Percentiles rank a stretch among this genome's conserved stretches.
Conservation (phyloP, 768 basidiomycete genomes). For the Crassisporium funariophilum region DNA sequence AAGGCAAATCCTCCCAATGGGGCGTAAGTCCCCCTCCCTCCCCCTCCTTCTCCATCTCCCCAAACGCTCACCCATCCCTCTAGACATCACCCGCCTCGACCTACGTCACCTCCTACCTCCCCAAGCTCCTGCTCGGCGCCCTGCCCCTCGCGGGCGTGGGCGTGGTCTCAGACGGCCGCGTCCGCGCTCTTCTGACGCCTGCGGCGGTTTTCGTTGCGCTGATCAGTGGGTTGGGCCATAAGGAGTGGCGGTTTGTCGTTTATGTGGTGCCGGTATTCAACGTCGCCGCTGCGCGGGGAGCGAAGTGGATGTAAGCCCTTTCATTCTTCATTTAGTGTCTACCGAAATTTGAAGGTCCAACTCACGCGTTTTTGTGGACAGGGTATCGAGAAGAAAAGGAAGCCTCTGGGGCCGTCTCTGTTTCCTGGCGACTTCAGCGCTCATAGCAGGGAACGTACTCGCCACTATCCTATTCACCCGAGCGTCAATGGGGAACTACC, state of each 20-base stretch:
- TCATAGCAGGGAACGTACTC: conserved; percentile 55
- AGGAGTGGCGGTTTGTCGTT: conserved; percentile 97
- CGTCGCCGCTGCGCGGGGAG: conserved; percentile 70
- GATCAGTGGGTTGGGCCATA: conserved; percentile 84
- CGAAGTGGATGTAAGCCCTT: conserved; percentile 59
- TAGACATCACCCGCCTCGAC: conserved; percentile 67
- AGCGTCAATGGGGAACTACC: conserved; percentile 80
- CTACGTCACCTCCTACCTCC: conserved; percentile 71
- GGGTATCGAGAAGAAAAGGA: conserved; percentile 52
- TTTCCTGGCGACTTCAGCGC: conserved; percentile 45
- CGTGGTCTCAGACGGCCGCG: conserved; percentile 44
- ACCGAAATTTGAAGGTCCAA: background rate
- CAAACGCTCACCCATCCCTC: conserved; percentile 5
- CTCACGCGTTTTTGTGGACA: conserved; percentile 26
- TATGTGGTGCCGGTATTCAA: conserved; percentile 86
- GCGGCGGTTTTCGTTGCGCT: conserved; percentile 54
- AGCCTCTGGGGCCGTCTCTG: conserved; percentile 45
- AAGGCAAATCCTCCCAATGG: conserved; percentile 91
- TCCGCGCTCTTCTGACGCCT: conserved; percentile 53
- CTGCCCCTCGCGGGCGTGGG: conserved; percentile 64
- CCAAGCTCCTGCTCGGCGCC: conserved; percentile 73
- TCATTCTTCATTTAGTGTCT: background rate
- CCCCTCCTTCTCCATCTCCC: background rate
- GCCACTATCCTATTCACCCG: conserved; percentile 53
- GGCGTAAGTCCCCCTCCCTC: conserved; percentile 61